Evolutionary conservation across 768 basidiomycete species (phyloP), one percentile per base, ranked within the genome.

Genomic region (Auriscalpium vulgare): DNA sequence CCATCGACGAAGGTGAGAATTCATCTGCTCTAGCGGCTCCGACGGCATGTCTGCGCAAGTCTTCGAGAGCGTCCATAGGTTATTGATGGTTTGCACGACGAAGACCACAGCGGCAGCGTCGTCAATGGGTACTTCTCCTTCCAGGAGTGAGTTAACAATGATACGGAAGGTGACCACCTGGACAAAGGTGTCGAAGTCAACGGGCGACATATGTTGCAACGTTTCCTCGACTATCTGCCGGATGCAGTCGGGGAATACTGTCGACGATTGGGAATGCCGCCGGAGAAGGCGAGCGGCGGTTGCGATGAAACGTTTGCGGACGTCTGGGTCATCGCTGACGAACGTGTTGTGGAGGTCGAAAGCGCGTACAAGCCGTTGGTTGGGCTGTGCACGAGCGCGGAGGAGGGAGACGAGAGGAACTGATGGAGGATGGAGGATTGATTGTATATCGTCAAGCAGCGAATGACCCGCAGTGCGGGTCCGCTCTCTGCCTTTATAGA

Each of bases 61-160:
- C 66, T 77, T 81, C 8, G 75, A 82, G 10, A 69, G 69, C 36
- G 64, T 57, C 81, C 80, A 81, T 5, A 81, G 70, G 0, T 69
- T 61, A 35, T 77, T 79, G 43, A 85, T 77, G 8, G 68, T 67
- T 0, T 48, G 48, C 0, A 79, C 69, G 9, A 80, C 74, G 11
- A 63, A 53, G 17, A 44, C 14, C 7, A 49, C 38, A 3, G 14
- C 47, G 4, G 44, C 46, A 38, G 46, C 37, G 6, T 19, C 60
- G 58, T 19, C 60, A 51, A 23, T 67, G 1, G 47, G 51, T 17
- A 53, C 36, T 14, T 54, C 13, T 1, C 47, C 56, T 16, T 44
- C 37, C 17, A 57, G n/a, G 5, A 57, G 29, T 14, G 53, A 37
- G 13, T 8, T 10, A 0, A 46, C 19, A 14, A 56, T 49, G 3